Conservation (phyloP, 176 grass and related monocot genomes). For the Avena insularis region DNA sequence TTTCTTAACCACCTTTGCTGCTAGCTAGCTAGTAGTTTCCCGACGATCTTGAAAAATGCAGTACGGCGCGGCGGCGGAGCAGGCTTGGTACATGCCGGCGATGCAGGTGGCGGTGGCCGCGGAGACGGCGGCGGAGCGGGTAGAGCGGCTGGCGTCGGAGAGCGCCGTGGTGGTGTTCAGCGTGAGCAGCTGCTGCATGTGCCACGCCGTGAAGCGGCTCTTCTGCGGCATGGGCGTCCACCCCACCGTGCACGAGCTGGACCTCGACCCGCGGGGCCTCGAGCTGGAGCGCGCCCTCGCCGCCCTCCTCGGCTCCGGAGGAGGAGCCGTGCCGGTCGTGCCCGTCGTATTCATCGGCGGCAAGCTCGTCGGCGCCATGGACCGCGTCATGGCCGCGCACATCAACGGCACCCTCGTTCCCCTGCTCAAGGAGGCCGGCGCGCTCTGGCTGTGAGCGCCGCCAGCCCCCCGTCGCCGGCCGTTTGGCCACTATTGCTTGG, state of each 20-base stretch:
- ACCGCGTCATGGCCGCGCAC: constrained; percentile 94
- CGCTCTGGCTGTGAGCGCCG: constrained; percentile 82
- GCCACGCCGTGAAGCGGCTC: constrained; percentile 98
- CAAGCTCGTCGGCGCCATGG: constrained; percentile 92
- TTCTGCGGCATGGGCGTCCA: constrained; percentile 99
- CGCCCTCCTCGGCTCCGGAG: constrained; percentile 52
- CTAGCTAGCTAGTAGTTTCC: background rate
- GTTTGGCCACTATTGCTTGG: background rate
- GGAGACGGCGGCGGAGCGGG: constrained; percentile 72
- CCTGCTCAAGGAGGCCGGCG: constrained; percentile 92
- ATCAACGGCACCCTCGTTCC: constrained; percentile 94
- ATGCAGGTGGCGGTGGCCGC: constrained; percentile 8
- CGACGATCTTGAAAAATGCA: constrained; percentile 61
- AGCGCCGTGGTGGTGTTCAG: constrained; percentile 98
- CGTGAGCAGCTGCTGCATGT: constrained; percentile 99
- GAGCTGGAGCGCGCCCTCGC: constrained; percentile 85
- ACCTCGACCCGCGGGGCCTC: constrained; percentile 74
- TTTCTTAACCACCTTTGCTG: background rate
- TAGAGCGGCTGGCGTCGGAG: constrained; percentile 89
- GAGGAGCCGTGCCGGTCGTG: constrained; percentile 44
- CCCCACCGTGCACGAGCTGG: constrained; percentile 91
- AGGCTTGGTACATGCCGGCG: constrained; percentile 69
- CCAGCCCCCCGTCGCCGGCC: background rate
- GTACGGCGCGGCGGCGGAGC: constrained; percentile 78
- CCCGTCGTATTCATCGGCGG: constrained; percentile 93